Percentiles rank a stretch among this genome's conserved stretches.
phyloP scores from a whole-genome alignment of 108 stramenopile genomes.

The Schizochytrium sp. region DNA sequence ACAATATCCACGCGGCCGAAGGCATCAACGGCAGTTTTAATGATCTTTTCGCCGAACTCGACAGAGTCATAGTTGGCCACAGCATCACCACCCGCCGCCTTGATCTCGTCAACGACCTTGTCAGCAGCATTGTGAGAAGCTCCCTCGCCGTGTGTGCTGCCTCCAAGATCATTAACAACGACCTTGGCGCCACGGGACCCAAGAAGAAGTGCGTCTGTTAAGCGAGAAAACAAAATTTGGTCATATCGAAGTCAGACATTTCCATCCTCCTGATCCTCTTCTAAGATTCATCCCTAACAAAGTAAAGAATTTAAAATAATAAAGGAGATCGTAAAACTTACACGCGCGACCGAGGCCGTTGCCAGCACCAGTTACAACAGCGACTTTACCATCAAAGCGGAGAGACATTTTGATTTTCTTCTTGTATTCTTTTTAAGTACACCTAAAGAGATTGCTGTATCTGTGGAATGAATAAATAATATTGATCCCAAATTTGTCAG shows the following conservation, averaged over 20 bases:
- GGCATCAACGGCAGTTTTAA: constrained; percentile 60
- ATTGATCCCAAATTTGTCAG: no score
- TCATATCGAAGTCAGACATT: background rate
- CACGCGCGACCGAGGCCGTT: constrained; percentile 62
- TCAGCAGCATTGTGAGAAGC: constrained; percentile 59
- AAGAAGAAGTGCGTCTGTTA: constrained; percentile 57
- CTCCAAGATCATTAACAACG: constrained; percentile 68
- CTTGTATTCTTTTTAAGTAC: no score
- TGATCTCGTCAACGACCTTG: constrained; percentile 63
- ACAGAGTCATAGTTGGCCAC: constrained; percentile 63
- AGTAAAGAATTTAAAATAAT: no score
- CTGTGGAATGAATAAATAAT: no score
- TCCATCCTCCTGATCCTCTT: no score
- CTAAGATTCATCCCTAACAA: no score
- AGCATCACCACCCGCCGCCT: constrained; percentile 61
- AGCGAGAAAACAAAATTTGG: background rate
- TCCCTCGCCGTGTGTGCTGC: constrained; percentile 54
- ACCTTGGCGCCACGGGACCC: constrained; percentile 67
- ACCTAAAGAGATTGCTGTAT: no score
- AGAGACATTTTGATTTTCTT: constrained; percentile 37
- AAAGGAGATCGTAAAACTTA: background rate
- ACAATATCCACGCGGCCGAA: constrained; percentile 67
- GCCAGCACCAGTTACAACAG: constrained; percentile 66
- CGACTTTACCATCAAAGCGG: constrained; percentile 67
- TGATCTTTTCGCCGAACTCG: constrained; percentile 64